phyloP scores from a whole-genome alignment of 2,329 filamentous ascomycete species.

The Sclerotinia borealis region DNA sequence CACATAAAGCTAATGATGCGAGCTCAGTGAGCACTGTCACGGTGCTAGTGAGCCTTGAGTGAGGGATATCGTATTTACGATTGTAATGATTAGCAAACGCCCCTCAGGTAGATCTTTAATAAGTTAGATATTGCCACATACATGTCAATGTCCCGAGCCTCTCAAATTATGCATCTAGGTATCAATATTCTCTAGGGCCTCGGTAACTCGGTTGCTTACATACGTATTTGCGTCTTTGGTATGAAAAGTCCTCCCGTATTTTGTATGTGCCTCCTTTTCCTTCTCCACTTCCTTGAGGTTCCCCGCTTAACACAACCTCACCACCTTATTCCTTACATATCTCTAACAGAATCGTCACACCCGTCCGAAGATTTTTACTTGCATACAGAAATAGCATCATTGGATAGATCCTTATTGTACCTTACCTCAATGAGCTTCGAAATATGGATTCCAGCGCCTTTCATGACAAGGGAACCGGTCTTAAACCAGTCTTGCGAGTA shows the following conservation, averaged over 20 bases:
- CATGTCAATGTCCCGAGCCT: too few species aligned
- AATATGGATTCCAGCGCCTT: background rate
- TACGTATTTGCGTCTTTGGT: background rate
- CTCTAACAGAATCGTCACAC: background rate
- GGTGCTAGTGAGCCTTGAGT: too few species aligned
- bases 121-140: too few species aligned
- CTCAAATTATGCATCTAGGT: too few species aligned
- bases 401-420: background rate
- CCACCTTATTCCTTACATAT: background rate
- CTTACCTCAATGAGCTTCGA: background rate
- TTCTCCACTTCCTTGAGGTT: background rate
- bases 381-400: background rate
- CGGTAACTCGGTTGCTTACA: background rate
- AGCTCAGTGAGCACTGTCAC: too few species aligned
- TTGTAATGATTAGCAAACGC: too few species aligned
- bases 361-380: background rate
- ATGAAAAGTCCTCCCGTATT: background rate
- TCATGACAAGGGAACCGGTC: background rate
- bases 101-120: too few species aligned
- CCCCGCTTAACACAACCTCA: background rate
- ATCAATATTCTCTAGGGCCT: too few species aligned
- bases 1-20: too few species aligned
- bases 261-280: background rate
- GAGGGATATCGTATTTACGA: too few species aligned
- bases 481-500: slow-evolving; percentile 1